Conservation (phyloP, 2,329 filamentous ascomycete species). For the Cylindrodendrum hubeiense region DNA sequence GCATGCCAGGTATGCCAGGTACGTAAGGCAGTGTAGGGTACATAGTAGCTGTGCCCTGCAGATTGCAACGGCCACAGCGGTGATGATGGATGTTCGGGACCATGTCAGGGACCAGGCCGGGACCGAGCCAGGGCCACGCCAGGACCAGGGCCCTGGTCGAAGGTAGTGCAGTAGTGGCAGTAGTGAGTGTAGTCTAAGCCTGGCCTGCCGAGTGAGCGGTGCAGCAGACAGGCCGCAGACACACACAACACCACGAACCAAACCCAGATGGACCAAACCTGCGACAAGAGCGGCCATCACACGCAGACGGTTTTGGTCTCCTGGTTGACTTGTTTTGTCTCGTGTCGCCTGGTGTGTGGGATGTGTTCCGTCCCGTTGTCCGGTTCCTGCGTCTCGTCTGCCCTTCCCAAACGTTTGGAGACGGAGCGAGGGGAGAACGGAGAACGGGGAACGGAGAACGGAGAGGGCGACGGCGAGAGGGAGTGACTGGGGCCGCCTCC, state of each 20-base stretch:
- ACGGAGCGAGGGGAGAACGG: neutral
- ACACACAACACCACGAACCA: slow-evolving; percentile 11
- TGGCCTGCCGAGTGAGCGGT: slow-evolving; percentile 21
- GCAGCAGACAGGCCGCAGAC: neutral
- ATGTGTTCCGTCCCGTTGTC: neutral
- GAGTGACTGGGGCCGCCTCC: neutral
- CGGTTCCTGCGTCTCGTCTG: neutral
- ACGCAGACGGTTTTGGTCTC: slow-evolving; percentile 23
- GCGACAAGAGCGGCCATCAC: slow-evolving; percentile 25
- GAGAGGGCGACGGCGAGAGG: neutral
- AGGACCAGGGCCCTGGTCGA: slow-evolving; percentile 3
- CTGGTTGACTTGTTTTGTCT: slow-evolving; percentile 9
- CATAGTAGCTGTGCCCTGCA: slow-evolving; percentile 26
- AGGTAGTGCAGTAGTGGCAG: neutral
- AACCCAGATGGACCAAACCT: slow-evolving; percentile 25
- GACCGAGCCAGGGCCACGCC: neutral
- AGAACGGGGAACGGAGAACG: neutral
- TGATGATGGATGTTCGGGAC: slow-evolving; percentile 39
- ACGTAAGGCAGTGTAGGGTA: neutral
- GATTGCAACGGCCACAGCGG: slow-evolving; percentile 47
- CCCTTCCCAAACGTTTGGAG: neutral
- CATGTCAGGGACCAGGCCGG: slow-evolving; percentile 24
- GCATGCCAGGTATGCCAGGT: too few species aligned
- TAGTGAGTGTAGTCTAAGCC: too few species aligned
- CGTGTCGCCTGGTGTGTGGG: slow-evolving; percentile 2